Base-by-base conservation (phyloP, 495 filamentous ascomycete genomes). In the Penicillium diatomitis region DNA sequence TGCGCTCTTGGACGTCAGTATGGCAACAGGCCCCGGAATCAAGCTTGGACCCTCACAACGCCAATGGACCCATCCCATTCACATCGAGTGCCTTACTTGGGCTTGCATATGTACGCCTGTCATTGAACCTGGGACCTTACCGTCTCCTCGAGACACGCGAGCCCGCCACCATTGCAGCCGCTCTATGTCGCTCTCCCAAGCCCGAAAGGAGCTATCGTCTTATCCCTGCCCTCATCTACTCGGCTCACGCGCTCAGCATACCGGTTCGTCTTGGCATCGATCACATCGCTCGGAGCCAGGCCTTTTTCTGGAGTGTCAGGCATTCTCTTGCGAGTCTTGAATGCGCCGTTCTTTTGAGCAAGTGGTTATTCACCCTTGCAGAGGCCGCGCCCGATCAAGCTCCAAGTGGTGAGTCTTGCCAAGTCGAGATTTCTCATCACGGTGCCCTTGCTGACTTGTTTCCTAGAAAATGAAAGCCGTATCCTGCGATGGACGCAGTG, bases 271-370 rank as follows among this genome's bases (percentile, higher is more conserved):
- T 71, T 8, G 68, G 68, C 0, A 64, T 77, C 6, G 63, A 69
- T 20, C 67, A 70, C 20, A 70, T 75, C 41, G 73, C 72, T 6
- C 65, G 59, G 34, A 71, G 64, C 10, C 68, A 75, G 47, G 70
- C 70, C 4, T 70, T 75, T 32, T 71, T 73, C 40, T 77, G 73
- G 74, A 70, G 68, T 38, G 69, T 75, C 8, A 65, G 69, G 20
- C 72, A 77, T 52, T 73, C 72, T 0, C 58, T 75, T 10, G 70
- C 67, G 6, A 72, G 68, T 45, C 57, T 76, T 8, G 73, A 77
- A 52, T 77, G 71, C 44, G 74, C 71, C 0, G 61, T 75, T 4
- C 51, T 76, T 7, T 55, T 76, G 0, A 73, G 69, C 48, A 70
- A 76, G 52, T 77, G 74, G 75, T 62, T 79, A 8, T 56, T 70